Evolutionary conservation across 176 grass and related monocot species (phyloP), one percentile per base, ranked within the genome.

Genomic region (Zizania latifolia): DNA sequence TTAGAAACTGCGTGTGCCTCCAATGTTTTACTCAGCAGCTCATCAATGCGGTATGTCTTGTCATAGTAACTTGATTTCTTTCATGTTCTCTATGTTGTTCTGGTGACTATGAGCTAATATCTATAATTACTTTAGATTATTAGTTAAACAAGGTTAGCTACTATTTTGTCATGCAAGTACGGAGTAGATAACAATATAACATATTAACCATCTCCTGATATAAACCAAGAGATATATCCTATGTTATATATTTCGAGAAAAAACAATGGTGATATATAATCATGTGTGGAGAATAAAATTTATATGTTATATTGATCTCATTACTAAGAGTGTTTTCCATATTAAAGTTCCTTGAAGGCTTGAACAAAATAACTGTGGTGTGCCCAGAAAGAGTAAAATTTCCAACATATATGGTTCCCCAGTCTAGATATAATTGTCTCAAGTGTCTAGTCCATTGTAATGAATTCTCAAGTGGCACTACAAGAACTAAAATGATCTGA

Each of bases 11-110:
- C 43, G 64, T 90, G 72, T 94, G 95, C 76, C 77, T 99, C 79
- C 85, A 88, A 70, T 97, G 90, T 71, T 89, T 97, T 71, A 83
- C 77, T 5, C 91, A 92, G 75, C 89, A 99, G 70, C 78, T 94
- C 11, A 79, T 94, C 77, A 81, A 76, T n/a, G 86, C 59, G 12
- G 95, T 99, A 99, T 59, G 59, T 76, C 15, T 62, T 16, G 24
- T 35, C 68, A 2, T 57, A 6, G 0, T 87, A 56, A 9, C 12
- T 79, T 68, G 4, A 56, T 63, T 73, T 28, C 30, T 21, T 66
- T 10, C 2, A 10, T 36, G 10, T 43, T 77, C 1, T 13, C 4
- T 74, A 46, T 66, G 24, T 48, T 61, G 19, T 66, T 22, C 19
- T 27, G 19, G 2, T 21, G 36, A 82, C 29, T 12, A 22, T 51